These are phyloP conservation scores for Colletotrichum endophyticum DNA, from an alignment of 2,329 filamentous ascomycete genomes.

Conservation along the genomic window DNA sequence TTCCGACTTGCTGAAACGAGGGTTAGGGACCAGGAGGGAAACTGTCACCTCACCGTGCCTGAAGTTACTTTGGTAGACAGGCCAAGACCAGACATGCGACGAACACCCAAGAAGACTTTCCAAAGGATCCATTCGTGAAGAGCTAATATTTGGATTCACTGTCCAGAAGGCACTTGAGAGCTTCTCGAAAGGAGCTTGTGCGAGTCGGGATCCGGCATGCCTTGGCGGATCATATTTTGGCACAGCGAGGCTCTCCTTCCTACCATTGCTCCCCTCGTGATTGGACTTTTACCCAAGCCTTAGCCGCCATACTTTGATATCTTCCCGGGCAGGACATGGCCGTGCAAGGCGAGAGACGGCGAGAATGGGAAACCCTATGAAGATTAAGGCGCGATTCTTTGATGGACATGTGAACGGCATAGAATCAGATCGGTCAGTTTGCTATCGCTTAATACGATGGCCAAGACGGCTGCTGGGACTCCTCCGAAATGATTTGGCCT, in stretches of 20 bases:
- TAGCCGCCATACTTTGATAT: not conserved
- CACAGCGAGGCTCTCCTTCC: not conserved
- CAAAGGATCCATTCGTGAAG: not conserved
- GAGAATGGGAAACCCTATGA: not conserved
- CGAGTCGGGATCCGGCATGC: not conserved
- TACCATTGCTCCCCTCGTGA: not conserved
- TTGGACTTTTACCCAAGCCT: not conserved
- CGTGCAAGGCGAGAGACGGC: not conserved
- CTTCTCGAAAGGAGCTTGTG: not conserved
- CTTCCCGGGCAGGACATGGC: not conserved
- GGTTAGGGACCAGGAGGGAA: not conserved
- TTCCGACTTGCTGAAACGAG: not conserved
- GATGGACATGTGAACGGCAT: not conserved
- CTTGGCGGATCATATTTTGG: not conserved
- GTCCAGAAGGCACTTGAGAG: not conserved
- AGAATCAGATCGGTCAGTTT: not conserved
- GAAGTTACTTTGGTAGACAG: not conserved
- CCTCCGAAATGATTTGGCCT: not conserved
- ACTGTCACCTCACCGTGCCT: not conserved
- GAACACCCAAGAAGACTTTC: not conserved
- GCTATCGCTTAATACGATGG: not conserved
- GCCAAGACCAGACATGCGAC: not conserved
- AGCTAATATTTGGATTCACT: not conserved
- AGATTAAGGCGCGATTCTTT: not conserved
- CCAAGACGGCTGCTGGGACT: not conserved